Evolutionary conservation across 2,329 filamentous ascomycete genomes (phyloP).

Genomic region (Talaromyces sp.): DNA sequence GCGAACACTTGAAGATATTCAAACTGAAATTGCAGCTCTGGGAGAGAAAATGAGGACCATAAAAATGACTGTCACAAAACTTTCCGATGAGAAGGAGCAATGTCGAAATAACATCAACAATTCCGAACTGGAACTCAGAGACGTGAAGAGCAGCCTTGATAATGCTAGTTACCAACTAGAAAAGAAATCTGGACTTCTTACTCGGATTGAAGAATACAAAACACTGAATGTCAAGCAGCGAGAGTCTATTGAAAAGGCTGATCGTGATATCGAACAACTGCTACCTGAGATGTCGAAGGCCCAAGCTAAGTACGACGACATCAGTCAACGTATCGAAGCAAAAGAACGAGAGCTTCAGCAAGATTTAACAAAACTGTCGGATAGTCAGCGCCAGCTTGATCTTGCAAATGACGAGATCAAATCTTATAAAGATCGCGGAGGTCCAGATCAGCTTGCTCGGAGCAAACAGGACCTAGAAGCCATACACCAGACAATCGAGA

Average conservation of each 20-base stretch:
- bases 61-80: slow-evolving; percentile 59
- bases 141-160: slow-evolving; percentile 66
- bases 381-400: slow-evolving; percentile 70
- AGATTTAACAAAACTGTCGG: slow-evolving; percentile 64
- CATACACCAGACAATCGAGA: slow-evolving; percentile 60
- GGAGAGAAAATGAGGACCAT: slow-evolving; percentile 61
- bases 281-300: slow-evolving; percentile 71
- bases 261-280: slow-evolving; percentile 67
- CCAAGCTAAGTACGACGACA: slow-evolving; percentile 69
- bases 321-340: slow-evolving; percentile 61
- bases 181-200: slow-evolving; percentile 66
- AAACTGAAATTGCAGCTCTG: slow-evolving; percentile 63
- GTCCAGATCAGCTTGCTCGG: slow-evolving; percentile 62
- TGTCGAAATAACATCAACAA: slow-evolving; percentile 60
- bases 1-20: slow-evolving; percentile 76
- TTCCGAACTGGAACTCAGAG: slow-evolving; percentile 71
- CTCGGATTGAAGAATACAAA: slow-evolving; percentile 68
- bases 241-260: slow-evolving; percentile 61
- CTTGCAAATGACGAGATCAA: slow-evolving; percentile 71
- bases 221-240: slow-evolving; percentile 63
- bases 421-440: slow-evolving; percentile 70
- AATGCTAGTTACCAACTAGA: slow-evolving; percentile 69
- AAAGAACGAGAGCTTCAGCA: slow-evolving; percentile 68
- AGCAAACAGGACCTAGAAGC: slow-evolving; percentile 64
- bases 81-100: slow-evolving; percentile 66